A percentile compares a stretch with the other conserved stretches of the same genome.
phyloP scores from a whole-genome alignment of 495 filamentous ascomycete genomes.

The Choiromyces venosus region DNA sequence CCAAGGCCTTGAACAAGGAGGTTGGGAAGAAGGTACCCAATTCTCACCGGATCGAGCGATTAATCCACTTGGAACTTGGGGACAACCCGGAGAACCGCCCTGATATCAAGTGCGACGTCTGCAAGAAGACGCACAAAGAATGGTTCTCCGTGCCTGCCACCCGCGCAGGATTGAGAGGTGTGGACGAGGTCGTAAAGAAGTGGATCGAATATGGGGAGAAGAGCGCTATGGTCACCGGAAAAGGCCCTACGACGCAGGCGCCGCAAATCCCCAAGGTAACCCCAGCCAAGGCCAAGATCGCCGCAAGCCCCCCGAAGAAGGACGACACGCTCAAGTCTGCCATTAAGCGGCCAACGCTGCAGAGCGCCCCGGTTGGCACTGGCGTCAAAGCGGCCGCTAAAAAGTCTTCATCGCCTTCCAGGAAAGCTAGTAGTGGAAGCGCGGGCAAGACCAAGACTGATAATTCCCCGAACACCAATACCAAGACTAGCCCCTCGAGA shows the following conservation, averaged over 20 bases:
- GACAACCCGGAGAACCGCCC: conserved; percentile 55
- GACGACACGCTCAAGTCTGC: background rate
- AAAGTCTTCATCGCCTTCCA: background rate
- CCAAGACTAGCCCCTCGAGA: background rate
- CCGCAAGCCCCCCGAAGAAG: background rate
- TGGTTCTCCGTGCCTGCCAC: conserved; percentile 90
- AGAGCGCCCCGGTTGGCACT: conserved; percentile 1
- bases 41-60: conserved; percentile 77
- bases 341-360: conserved; percentile 14
- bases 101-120: conserved; percentile 64
- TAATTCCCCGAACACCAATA: background rate
- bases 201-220: conserved; percentile 79
- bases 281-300: background rate
- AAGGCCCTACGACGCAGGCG: background rate
- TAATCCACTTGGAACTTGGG: conserved; percentile 82
- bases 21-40: conserved; percentile 65
- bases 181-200: conserved; percentile 78
- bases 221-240: conserved; percentile 22
- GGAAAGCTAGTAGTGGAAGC: background rate
- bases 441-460: background rate
- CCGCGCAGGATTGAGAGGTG: conserved; percentile 60
- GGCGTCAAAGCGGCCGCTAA: background rate
- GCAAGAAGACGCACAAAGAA: conserved; percentile 83
- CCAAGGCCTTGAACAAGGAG: conserved; percentile 8
- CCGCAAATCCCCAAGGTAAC: conserved; percentile 7